Conservation (phyloP, 345 rosid species). For the Mercurialis annua region DNA sequence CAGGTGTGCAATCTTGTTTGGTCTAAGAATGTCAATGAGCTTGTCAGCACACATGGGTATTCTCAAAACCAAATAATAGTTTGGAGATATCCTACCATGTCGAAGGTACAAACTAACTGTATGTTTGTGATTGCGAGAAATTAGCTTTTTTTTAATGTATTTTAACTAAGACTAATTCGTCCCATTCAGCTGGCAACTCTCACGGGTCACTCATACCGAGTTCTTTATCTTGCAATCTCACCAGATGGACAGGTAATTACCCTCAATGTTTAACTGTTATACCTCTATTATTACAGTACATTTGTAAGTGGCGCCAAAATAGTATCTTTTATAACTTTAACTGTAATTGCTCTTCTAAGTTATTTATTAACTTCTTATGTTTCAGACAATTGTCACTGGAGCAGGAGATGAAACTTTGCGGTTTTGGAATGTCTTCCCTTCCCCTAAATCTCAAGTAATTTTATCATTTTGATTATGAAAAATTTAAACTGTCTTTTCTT, state of each 20-base stretch:
- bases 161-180: constrained; percentile 17
- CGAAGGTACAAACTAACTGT: constrained; percentile 57
- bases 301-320: not conserved
- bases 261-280: not conserved
- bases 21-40: constrained; percentile 98
- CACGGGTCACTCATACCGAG: constrained; percentile 88
- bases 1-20: constrained; percentile 98
- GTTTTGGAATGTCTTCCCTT: constrained; percentile 98
- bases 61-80: constrained; percentile 97
- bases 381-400: constrained; percentile 95
- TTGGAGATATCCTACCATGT: constrained; percentile 98
- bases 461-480: not conserved
- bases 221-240: constrained; percentile 97
- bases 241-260: constrained; percentile 94
- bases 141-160: not conserved
- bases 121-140: constrained; percentile 3
- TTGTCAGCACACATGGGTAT: constrained; percentile 98
- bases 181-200: constrained; percentile 85
- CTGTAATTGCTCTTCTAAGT: not conserved
- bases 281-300: constrained; percentile 2
- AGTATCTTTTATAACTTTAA: constrained; percentile 5
- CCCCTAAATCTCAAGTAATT: constrained; percentile 88
- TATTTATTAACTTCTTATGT: not conserved
- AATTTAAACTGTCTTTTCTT: no score
- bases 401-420: constrained; percentile 98